These are phyloP conservation scores for Podaxis sp. DNA, from an alignment of 768 basidiomycete genomes.

Conservation along the genomic window DNA sequence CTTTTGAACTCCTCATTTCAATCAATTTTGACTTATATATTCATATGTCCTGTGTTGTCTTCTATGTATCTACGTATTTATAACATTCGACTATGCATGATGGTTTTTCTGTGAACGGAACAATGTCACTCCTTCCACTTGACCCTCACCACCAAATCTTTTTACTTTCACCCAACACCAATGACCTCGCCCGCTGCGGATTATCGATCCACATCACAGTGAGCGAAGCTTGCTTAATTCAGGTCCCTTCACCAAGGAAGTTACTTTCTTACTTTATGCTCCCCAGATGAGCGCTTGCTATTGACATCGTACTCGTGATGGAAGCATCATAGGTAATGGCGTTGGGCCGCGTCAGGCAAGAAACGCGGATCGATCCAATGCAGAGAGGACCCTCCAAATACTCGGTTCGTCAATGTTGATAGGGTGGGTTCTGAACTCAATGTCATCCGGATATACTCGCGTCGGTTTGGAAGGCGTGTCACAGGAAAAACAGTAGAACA, in stretches of 20 bases:
- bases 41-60: not conserved
- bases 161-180: not conserved
- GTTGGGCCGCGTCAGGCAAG: not conserved
- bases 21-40: not conserved
- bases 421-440: conserved; percentile 3
- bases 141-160: not conserved
- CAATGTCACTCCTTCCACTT: not conserved
- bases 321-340: not conserved
- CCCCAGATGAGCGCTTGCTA: not conserved
- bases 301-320: not conserved
- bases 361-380: conserved; percentile 1
- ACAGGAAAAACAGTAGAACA: not conserved
- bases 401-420: not conserved
- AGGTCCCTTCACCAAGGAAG: not conserved
- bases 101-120: not conserved
- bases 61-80: not conserved
- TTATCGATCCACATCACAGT: not conserved
- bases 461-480: conserved; percentile 8
- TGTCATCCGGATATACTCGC: not conserved
- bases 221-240: not conserved
- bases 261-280: not conserved
- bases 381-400: not conserved
- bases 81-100: not conserved
- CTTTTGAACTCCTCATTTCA: not conserved
- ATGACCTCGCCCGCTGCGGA: not conserved